Conservation (phyloP, 2,329 filamentous ascomycete species). For the Aspergillus amoenus region DNA sequence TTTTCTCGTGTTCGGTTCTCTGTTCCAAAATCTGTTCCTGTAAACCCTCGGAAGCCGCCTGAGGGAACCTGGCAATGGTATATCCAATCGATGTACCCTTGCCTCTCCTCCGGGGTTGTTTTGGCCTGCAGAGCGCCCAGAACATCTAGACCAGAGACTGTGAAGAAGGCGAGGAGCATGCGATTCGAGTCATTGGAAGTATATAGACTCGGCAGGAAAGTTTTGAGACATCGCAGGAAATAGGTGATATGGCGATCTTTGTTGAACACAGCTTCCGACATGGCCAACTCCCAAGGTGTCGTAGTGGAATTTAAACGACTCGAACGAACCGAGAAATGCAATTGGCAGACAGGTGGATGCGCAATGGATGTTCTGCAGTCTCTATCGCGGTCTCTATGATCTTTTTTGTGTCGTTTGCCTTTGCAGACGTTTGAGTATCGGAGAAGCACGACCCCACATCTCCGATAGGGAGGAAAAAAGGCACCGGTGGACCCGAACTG, state of each 20-base stretch:
- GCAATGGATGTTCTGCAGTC: background rate
- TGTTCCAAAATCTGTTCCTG: constrained; percentile 61
- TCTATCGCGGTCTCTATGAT: background rate
- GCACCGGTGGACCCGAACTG: background rate
- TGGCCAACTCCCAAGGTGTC: constrained; percentile 14
- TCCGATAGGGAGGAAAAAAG: background rate
- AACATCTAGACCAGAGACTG: constrained; percentile 78
- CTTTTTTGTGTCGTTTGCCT: background rate
- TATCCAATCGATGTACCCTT: constrained; percentile 70
- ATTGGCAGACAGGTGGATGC: background rate
- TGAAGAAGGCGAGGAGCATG: constrained; percentile 87
- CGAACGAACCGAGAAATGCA: background rate
- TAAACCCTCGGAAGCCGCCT: constrained; percentile 86
- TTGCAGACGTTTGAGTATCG: background rate
- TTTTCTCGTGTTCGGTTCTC: constrained; percentile 51
- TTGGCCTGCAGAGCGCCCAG: constrained; percentile 63
- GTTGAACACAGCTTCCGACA: constrained; percentile 33
- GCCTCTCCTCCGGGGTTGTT: constrained; percentile 54
- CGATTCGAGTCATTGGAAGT: constrained; percentile 87
- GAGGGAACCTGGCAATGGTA: constrained; percentile 79
- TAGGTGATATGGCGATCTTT: constrained; percentile 77
- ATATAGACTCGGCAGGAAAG: constrained; percentile 77
- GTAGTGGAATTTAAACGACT: background rate
- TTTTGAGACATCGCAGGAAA: constrained; percentile 85
- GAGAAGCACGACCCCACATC: constrained; percentile 23